Conservation (phyloP, 441 rosid species). For the Corymbia calophylla region DNA sequence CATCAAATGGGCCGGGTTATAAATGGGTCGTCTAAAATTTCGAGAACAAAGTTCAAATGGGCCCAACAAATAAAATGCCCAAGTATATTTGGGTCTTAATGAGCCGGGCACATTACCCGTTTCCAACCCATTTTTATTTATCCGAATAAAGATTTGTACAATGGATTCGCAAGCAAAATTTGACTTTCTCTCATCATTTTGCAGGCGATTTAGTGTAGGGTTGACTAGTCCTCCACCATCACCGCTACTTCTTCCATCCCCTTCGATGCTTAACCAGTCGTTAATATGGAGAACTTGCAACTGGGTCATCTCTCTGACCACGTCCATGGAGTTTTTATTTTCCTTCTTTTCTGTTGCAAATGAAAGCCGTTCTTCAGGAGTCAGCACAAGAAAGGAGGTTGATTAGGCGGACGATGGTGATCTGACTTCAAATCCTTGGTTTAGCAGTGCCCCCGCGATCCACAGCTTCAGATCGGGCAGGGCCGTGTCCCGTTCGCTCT, state of each 20-base stretch:
- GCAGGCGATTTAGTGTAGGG: not conserved
- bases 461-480: constrained; percentile 66
- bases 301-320: not conserved
- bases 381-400: not conserved
- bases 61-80: too few relatives aligned
- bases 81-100: too few relatives aligned
- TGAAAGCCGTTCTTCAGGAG: not conserved
- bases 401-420: not conserved
- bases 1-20: too few relatives aligned
- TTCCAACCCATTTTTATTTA: too few relatives aligned
- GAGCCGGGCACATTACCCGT: too few relatives aligned
- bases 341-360: not conserved
- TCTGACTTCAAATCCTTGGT: constrained; percentile 68
- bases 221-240: not conserved
- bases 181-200: not conserved
- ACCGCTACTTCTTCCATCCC: not conserved
- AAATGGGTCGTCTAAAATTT: too few relatives aligned
- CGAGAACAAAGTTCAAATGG: too few relatives aligned
- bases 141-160: too few relatives aligned
- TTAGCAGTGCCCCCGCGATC: constrained; percentile 68
- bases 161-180: not conserved
- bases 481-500: constrained; percentile 39
- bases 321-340: not conserved
- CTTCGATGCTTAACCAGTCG: not conserved
- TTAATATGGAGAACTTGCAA: not conserved